Percentiles rank a stretch among this genome's conserved stretches.
These are phyloP conservation scores for Selenicereus undatus DNA, from an alignment of 148 eudicot species.

Conservation along the genomic window DNA sequence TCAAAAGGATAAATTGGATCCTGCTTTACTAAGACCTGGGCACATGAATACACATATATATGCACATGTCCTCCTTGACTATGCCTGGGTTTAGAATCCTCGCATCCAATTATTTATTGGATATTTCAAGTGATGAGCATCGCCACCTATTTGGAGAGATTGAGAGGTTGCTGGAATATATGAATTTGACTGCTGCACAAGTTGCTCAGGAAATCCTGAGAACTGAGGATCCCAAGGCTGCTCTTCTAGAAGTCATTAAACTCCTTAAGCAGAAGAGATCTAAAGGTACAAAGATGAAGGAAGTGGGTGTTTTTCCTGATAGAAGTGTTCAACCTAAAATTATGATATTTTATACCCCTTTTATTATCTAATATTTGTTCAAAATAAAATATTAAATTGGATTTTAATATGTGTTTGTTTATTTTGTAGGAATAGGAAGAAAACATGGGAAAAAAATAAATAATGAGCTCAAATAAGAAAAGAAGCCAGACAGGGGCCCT, in stretches of 20 bases:
- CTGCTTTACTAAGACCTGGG: constrained; percentile 44
- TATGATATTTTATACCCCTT: no score
- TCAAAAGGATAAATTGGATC: constrained; percentile 27
- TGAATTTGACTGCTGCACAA: constrained; percentile 32
- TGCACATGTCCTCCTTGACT: constrained; percentile 38
- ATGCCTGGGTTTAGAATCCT: constrained; percentile 24
- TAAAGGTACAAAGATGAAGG: neutral
- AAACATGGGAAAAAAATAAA: no score
- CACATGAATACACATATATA: constrained; percentile 47
- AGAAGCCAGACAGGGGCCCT: no score
- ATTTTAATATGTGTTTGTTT: no score
- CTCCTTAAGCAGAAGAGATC: neutral
- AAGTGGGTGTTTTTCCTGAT: neutral
- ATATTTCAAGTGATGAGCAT: constrained; percentile 14
- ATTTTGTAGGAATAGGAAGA: no score
- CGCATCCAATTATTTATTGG: constrained; percentile 32
- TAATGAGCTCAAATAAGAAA: no score
- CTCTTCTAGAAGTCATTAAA: constrained; percentile 12
- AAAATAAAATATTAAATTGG: no score
- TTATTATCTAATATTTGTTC: no score
- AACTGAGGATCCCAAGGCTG: constrained; percentile 15
- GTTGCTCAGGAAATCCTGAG: constrained; percentile 34
- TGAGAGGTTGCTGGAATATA: constrained; percentile 19
- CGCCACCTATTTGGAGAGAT: constrained; percentile 13
- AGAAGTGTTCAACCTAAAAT: no score